Evolutionary conservation across 768 basidiomycete genomes (phyloP), one percentile per base, ranked within the genome.

Genomic region (Amanita inopinata): DNA sequence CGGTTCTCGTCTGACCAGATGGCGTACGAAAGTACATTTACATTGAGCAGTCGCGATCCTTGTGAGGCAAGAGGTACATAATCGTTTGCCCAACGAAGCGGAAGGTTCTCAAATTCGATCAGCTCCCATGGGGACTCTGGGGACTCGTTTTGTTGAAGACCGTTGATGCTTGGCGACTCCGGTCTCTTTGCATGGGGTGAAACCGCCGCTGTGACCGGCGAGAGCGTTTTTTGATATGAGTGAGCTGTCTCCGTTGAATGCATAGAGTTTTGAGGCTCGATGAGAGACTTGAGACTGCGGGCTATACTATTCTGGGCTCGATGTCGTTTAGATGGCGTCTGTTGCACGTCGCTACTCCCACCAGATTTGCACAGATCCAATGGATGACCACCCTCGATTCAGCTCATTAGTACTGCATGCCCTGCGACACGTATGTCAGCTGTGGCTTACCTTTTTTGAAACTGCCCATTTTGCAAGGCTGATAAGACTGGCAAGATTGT

Each of bases 21-120:
- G 6, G 82, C 75, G 55, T 82, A 91, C 3, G 72, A 77, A 17
- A 76, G 52, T 10, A 86, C 77, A 2, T 76, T 73, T 1, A 68
- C 51, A 44, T 70, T 73, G 19, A 67, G 61, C 33, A 89, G 60
- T 33, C 84, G 69, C 18, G 85, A 83, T 2, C 81, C 76, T 18
- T 71, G 59, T 2, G 72, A 61, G 3, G 84, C 84, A n/a, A 91
- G 70, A 0, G 84, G 79, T 2, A 86, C 83, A 54, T 74, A 90
- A 57, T 91, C 88, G 0, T 81, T 82, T n/a, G 86, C 84, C 88
- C 88, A 91, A 23, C 83, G 74, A 33, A 89, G 53, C 1, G 85
- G 83, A 6, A 83, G 61, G 35, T 76, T 74, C 9, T 88, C 85
- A 0, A 87, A 67, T 4, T 87, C 53, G 56, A 44, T 15, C 14